A percentile compares a stretch with the other conserved stretches of the same genome.
These are phyloP conservation scores for Wilcoxina mikolae DNA, from an alignment of 495 filamentous ascomycete species.

Conservation along the genomic window DNA sequence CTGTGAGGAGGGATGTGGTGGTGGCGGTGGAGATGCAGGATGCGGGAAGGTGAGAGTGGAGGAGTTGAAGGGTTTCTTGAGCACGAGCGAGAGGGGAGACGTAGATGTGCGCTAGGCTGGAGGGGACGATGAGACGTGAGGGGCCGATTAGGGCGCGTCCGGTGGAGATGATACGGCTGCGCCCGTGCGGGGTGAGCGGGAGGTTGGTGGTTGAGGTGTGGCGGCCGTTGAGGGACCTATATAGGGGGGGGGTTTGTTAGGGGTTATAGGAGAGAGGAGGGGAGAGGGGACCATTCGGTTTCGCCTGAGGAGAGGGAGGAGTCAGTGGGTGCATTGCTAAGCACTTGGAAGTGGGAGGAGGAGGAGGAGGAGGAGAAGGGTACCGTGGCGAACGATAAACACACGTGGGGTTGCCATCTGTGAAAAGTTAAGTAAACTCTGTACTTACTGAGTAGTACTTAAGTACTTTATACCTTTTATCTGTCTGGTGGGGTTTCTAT, in stretches of 20 bases:
- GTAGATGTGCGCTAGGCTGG: constrained; percentile 67
- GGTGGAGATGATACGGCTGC: constrained; percentile 68
- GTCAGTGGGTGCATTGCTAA: neutral
- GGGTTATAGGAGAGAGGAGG: too few species aligned
- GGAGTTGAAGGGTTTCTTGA: constrained; percentile 72
- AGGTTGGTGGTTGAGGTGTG: constrained; percentile 84
- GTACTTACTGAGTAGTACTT: too few species aligned
- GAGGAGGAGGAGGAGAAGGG: too few species aligned
- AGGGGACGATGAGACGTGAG: constrained; percentile 73
- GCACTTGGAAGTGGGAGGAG: neutral
- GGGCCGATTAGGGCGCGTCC: constrained; percentile 70
- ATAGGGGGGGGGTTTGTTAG: too few species aligned
- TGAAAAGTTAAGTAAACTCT: too few species aligned
- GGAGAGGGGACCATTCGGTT: constrained; percentile 99
- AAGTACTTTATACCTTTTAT: too few species aligned
- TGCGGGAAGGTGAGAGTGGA: constrained; percentile 39
- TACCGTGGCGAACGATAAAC: constrained; percentile 74
- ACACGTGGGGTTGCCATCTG: constrained; percentile 48
- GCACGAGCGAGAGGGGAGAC: constrained; percentile 83
- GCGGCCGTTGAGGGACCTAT: constrained; percentile 60
- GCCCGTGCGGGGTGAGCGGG: constrained; percentile 70
- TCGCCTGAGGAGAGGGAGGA: constrained; percentile 41
- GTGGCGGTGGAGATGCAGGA: constrained; percentile 29
- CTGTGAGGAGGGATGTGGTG: constrained; percentile 57
- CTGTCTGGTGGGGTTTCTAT: too few species aligned